phyloP scores from a whole-genome alignment of 2,329 filamentous ascomycete species.

The Fusarium annulatum region DNA sequence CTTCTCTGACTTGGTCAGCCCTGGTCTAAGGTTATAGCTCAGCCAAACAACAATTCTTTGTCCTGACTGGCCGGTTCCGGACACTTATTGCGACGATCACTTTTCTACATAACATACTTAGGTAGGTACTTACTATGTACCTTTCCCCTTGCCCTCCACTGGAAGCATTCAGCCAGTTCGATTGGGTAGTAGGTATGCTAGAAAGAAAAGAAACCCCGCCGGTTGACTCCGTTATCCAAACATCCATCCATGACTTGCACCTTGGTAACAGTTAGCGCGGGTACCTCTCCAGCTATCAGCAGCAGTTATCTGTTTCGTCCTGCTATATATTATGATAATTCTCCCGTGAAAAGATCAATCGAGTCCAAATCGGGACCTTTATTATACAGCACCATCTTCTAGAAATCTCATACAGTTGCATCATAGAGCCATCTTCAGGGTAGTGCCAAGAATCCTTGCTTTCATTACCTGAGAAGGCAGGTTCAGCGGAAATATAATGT shows the following conservation, averaged over 20 bases:
- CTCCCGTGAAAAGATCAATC: conserved; percentile 1
- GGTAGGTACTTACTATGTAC: too few relatives aligned
- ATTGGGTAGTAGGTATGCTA: conserved; percentile 17
- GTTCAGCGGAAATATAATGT: background rate
- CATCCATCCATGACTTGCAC: background rate
- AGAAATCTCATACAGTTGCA: background rate
- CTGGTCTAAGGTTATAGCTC: conserved; percentile 14
- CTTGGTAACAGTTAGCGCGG: background rate
- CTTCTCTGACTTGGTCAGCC: conserved; percentile 19
- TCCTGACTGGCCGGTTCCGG: conserved; percentile 35
- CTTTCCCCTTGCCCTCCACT: conserved; percentile 13
- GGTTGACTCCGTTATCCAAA: conserved; percentile 22
- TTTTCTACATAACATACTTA: conserved; percentile 2
- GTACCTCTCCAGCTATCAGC: background rate
- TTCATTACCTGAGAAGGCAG: conserved; percentile 14
- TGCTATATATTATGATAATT: background rate
- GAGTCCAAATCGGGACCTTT: background rate
- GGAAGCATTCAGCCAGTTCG: conserved; percentile 8
- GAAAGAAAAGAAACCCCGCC: conserved; percentile 16
- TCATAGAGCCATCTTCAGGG: background rate
- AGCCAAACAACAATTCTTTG: conserved; percentile 14
- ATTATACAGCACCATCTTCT: background rate
- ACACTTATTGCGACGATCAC: conserved; percentile 20
- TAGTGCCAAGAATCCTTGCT: background rate
- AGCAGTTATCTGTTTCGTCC: conserved; percentile 1